phyloP scores from a whole-genome alignment of 2,329 filamentous ascomycete species.

The Zymoseptoria passerinii region DNA sequence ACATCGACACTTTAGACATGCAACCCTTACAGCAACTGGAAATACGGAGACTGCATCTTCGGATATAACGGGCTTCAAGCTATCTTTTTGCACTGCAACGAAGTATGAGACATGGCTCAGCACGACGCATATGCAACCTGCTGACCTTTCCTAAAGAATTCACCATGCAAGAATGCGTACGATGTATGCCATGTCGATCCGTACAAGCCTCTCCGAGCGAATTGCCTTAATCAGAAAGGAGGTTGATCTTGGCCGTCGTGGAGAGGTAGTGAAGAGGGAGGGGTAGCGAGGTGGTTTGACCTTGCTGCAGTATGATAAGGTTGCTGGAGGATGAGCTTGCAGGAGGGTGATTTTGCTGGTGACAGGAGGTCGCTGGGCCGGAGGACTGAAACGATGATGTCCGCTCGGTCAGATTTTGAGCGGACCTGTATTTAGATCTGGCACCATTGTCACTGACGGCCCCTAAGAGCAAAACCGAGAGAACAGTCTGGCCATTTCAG shows the following conservation, averaged over 20 bases:
- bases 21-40: too few relatives aligned
- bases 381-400: too few relatives aligned
- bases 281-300: neutral
- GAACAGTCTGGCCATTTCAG: neutral
- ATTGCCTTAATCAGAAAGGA: too few relatives aligned
- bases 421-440: too few relatives aligned
- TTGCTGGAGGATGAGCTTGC: neutral
- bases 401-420: too few relatives aligned
- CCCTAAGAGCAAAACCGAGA: neutral
- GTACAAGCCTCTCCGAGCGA: too few relatives aligned
- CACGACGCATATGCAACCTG: neutral
- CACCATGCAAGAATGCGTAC: neutral
- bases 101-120: neutral
- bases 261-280: neutral
- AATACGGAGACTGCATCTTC: neutral
- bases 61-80: neutral
- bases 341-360: too few relatives aligned
- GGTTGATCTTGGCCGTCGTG: neutral
- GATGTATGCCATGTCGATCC: neutral
- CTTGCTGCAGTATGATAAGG: neutral
- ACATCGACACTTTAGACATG: too few relatives aligned
- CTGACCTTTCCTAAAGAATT: neutral
- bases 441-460: neutral
- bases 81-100: neutral
- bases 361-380: too few relatives aligned